Evolutionary conservation across 208 protist species (phyloP), one percentile per base, ranked within the genome.

Genomic region (Sergeia podlipaevii): DNA sequence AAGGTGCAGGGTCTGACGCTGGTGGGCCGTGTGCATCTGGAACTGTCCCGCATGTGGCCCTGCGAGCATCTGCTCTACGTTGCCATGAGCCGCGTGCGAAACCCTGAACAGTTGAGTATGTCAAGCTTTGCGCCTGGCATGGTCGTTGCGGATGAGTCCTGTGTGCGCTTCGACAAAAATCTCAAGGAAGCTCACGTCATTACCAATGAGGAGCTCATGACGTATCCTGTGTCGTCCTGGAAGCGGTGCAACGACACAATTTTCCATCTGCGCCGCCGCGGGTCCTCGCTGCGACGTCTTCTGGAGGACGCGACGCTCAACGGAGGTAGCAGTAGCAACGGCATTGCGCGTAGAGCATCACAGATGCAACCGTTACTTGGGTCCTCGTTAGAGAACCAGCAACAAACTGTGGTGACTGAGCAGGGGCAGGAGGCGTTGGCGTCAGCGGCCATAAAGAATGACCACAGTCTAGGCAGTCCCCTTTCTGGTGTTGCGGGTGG

Each of bases 61-160:
- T 93, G 86, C 55, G 82, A 90, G 60, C 86, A 93, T 50, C 65
- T 90, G 26, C 77, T 93, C 27, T 93, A 93, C 70, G 86, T 93
- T 3, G 82, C 82, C 61, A 91, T 95, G 83, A 91, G 80, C 57
- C 83, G 87, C 45, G 87, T 95, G 58, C 69, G 81, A 44, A 95
- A 95, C 56, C 87, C 87, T 23, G 83, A 95, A 46, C 87, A 95
- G 79, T 74, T 95, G 11, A 86, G 75, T 52, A 85, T 95, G 68
- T 90, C 81, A 0, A 76, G 65, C 38, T 91, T 93, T 52, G 23
- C 65, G 8, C 49, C 74, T 3, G 75, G 46, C 52, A 91, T 93
- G 83, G 80, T 96, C 8, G 59, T 90, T 23, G 89, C 89, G 4
- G 90, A 93, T 52, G 55, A 70, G 24, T 55, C 77, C 8, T 91